These are phyloP conservation scores for Diaporthe humulicola DNA, from an alignment of 2,329 filamentous ascomycete genomes.

Conservation along the genomic window DNA sequence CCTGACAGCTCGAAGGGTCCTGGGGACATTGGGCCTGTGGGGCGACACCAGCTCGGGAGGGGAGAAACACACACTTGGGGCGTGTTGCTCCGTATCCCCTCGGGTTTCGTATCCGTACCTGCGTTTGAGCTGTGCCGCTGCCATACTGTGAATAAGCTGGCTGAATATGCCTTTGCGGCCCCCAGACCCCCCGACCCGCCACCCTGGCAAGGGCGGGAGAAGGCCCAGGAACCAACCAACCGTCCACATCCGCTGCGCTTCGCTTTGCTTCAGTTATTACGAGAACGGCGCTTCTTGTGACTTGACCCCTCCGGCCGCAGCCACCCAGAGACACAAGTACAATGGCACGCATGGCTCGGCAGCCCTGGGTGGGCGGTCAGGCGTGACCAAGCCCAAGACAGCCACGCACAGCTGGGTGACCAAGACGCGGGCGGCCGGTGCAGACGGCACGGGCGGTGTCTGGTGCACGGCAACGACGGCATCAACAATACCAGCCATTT, in stretches of 20 bases:
- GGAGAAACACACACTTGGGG: background rate
- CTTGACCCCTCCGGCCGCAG: background rate
- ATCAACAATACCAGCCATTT: slow-evolving; percentile 19
- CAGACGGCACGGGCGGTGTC: slow-evolving; percentile 1
- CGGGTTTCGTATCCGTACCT: slow-evolving; percentile 17
- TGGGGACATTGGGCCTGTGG: slow-evolving; percentile 16
- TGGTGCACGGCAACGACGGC: slow-evolving; percentile 26
- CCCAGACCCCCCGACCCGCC: background rate
- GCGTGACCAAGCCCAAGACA: slow-evolving; percentile 21
- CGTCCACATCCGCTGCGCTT: background rate
- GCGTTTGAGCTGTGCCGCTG: background rate
- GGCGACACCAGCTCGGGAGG: slow-evolving; percentile 6
- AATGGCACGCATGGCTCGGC: background rate
- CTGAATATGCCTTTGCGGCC: background rate
- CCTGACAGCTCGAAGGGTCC: slow-evolving; percentile 14
- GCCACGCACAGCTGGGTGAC: slow-evolving; percentile 6
- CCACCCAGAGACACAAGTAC: background rate
- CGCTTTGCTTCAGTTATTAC: background rate
- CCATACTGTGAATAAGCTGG: background rate
- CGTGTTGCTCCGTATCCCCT: slow-evolving; percentile 13
- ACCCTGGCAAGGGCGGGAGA: background rate
- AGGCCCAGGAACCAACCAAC: slow-evolving; percentile 16
- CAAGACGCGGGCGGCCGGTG: background rate
- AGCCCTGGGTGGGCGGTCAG: background rate
- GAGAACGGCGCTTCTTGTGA: slow-evolving; percentile 6